Evolutionary conservation across 495 filamentous ascomycete genomes (phyloP), one percentile per base, ranked within the genome.

Genomic region (Copromyces sp.): DNA sequence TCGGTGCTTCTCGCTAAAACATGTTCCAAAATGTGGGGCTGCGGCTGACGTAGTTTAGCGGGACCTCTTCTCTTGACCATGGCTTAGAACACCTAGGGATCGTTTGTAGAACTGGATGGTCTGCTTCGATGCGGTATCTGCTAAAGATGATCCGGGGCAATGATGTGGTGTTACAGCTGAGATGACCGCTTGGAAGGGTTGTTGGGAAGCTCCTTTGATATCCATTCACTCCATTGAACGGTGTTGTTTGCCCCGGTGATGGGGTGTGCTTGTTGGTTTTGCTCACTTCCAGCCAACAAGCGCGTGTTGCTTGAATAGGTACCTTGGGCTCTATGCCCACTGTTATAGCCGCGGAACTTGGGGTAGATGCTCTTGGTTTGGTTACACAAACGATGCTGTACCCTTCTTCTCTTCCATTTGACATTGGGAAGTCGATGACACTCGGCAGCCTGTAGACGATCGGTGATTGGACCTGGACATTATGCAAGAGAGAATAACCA

Each of bases 41-140:
- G 75, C 74, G 75, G 73, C 75, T 76, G 75, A 74, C 73, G 70
- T 76, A 70, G 73, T 69, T 37, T 45, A 44, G 40, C 29, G 42
- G 8, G 69, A 68, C 44, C 68, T 24, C 47, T 59, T 59, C 47
- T 59, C 20, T 3, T 37, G 9, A 24, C 3, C 45, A 53, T 8
- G 1, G 44, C 9, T 24, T 11, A 24, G 4, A 17, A 53, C 24
- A 24, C 24, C 24, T 24, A 24, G 24, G 24, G 24, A 24, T 12
- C 45, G 45, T 20, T 20, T 29, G 20, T 24, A 24, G 45, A 29
- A 59, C 20, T 29, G 1, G 5, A 29, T 59, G 47, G 14, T 4
- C 47, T 59, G 20, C 20, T 29, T 29, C 20, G 24, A 59, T 4
- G 12, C 4, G 24, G 20, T 20, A 59, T 14, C 11, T 29, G 47